Percentiles rank a stretch among this genome's conserved stretches.
Evolutionary conservation across 106 monocot species (phyloP).

Genomic region (Agapanthus africanus): DNA sequence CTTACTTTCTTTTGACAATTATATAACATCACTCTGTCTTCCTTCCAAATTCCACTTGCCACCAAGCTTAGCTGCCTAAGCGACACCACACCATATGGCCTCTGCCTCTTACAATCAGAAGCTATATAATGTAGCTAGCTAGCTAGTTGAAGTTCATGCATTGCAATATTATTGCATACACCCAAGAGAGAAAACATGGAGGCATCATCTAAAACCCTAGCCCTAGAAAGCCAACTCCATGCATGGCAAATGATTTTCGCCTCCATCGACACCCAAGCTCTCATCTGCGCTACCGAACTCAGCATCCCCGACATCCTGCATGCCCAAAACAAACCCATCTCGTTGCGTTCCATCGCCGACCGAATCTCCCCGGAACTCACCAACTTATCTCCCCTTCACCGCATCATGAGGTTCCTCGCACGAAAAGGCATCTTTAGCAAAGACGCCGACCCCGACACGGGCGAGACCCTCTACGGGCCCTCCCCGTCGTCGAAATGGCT

Average conservation of each 20-base stretch:
- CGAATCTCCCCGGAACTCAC: neutral
- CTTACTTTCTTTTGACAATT: no score
- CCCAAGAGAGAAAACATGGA: no score
- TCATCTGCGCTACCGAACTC: neutral
- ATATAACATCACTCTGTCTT: no score
- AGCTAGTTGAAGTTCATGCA: no score
- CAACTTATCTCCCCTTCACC: neutral
- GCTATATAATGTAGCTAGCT: no score
- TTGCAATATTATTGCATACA: no score
- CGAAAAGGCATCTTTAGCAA: neutral
- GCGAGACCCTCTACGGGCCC: neutral
- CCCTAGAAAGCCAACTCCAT: neutral
- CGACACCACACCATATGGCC: no score
- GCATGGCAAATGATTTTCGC: neutral
- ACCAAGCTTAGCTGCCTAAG: no score
- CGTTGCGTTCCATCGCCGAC: neutral
- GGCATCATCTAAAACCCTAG: no score
- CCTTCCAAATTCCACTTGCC: no score
- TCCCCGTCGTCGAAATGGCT: neutral
- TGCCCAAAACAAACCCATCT: neutral
- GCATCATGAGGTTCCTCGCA: neutral
- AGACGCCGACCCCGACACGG: neutral
- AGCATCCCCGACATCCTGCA: neutral
- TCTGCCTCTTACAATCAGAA: no score
- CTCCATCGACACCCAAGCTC: neutral